Percentiles rank a stretch among this genome's conserved stretches.
Conservation (phyloP, 805 yeast species). For the Lachancea nothofagi region DNA sequence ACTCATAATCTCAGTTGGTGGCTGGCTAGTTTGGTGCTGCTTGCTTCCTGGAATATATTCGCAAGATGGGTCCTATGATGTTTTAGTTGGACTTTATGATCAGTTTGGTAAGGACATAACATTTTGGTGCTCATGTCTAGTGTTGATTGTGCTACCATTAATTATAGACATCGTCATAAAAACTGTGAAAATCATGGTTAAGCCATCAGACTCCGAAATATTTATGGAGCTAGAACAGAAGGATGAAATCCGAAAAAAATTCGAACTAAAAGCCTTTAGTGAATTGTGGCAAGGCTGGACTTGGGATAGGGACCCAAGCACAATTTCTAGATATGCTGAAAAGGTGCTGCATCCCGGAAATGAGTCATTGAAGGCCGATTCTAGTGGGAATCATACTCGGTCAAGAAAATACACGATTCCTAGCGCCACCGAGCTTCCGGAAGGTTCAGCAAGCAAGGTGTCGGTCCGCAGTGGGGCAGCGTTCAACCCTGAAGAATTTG, state of each 20-base stretch:
- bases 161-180: constrained; percentile 62
- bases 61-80: constrained; percentile 56
- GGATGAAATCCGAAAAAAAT: constrained; percentile 52
- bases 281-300: constrained; percentile 80
- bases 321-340: constrained; percentile 26
- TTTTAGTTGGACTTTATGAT: constrained; percentile 57
- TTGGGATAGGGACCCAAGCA: constrained; percentile 46
- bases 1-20: constrained; percentile 65
- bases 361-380: constrained; percentile 3
- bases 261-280: constrained; percentile 67
- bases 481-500: constrained; percentile 37
- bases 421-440: constrained; percentile 42
- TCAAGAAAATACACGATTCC: constrained; percentile 25
- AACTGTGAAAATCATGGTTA: constrained; percentile 47
- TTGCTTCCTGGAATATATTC: constrained; percentile 65
- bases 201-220: constrained; percentile 70
- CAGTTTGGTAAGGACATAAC: constrained; percentile 75
- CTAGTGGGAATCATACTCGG: constrained; percentile 6
- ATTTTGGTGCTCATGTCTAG: constrained; percentile 78
- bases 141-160: constrained; percentile 52
- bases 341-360: constrained; percentile 12
- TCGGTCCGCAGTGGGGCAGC: constrained; percentile 15
- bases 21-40: constrained; percentile 82
- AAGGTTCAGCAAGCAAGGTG: constrained; percentile 40
- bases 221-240: constrained; percentile 76